phyloP scores from a whole-genome alignment of 2,329 filamentous ascomycete species.

The Pseudodiploospora longispora region DNA sequence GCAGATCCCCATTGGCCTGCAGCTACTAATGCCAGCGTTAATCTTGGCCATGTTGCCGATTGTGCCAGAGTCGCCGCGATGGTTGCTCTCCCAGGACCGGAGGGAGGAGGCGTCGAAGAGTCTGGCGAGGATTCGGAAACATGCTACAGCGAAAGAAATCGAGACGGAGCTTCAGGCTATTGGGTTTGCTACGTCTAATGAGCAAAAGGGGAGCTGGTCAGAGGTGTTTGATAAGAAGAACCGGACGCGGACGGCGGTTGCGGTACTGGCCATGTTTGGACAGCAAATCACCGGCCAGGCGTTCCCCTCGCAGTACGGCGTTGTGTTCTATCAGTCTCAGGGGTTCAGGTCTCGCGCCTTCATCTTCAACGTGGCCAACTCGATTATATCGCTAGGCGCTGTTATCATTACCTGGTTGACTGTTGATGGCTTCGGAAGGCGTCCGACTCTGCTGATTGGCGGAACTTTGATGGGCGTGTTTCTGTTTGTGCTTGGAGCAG shows the following conservation, averaged over 20 bases:
- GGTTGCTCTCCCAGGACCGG: conserved; percentile 29
- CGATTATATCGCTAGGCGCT: conserved; percentile 9
- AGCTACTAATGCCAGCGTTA: conserved; percentile 32
- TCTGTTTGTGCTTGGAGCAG: conserved; percentile 15
- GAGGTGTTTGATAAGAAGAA: conserved; percentile 17
- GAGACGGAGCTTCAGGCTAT: conserved; percentile 16
- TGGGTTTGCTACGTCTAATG: conserved; percentile 10
- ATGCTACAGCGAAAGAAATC: conserved; percentile 18
- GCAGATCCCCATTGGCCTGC: conserved; percentile 36
- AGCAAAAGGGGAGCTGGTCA: conserved; percentile 14
- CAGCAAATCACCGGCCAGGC: conserved; percentile 26
- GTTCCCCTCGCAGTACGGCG: conserved; percentile 20
- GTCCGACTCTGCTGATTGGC: conserved; percentile 17
- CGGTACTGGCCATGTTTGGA: conserved; percentile 21
- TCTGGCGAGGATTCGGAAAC: conserved; percentile 23
- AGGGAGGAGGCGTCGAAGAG: conserved; percentile 26
- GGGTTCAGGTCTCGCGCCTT: conserved; percentile 17
- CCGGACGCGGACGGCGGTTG: conserved; percentile 15
- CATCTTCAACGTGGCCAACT: conserved; percentile 16
- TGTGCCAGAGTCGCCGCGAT: conserved; percentile 38
- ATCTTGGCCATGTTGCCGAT: conserved; percentile 26
- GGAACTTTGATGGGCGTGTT: conserved; percentile 16
- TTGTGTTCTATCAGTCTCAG: conserved; percentile 21
- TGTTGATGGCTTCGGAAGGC: conserved; percentile 17
- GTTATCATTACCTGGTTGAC: conserved; percentile 16